phyloP scores from a whole-genome alignment of 2,329 filamentous ascomycete species.

The Pseudogymnoascus sp. region DNA sequence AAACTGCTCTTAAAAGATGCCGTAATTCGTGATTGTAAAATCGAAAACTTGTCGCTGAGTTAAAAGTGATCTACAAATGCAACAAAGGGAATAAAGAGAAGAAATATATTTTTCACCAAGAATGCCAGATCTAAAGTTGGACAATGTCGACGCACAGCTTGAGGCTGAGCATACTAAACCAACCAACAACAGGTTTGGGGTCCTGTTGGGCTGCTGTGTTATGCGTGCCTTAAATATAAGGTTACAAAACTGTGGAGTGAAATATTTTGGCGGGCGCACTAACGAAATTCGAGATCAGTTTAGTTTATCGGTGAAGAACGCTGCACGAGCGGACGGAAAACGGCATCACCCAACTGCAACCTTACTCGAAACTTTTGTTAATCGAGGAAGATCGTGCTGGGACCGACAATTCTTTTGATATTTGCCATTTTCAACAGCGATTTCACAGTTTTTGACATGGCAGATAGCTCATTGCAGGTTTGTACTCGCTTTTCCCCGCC shows the following conservation, averaged over 20 bases:
- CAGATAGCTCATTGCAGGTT: constrained; percentile 27
- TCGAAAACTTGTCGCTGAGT: background rate
- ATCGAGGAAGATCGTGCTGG: background rate
- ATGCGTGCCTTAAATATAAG: background rate
- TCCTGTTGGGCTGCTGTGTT: background rate
- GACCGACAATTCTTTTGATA: background rate
- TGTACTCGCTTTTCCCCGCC: constrained; percentile 20
- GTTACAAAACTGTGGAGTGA: background rate
- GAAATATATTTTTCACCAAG: background rate
- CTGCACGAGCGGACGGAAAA: constrained; percentile 3
- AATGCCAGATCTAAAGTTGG: background rate
- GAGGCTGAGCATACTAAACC: background rate
- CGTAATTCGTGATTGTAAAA: background rate
- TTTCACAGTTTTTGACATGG: constrained; percentile 19
- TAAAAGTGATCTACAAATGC: background rate
- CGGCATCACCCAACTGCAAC: constrained; percentile 1
- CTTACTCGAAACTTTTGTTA: constrained; percentile 2
- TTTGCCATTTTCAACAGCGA: constrained; percentile 5
- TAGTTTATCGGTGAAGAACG: constrained; percentile 5
- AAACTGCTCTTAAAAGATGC: background rate
- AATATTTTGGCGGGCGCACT: constrained; percentile 5
- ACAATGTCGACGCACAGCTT: background rate
- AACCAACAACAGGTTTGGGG: constrained; percentile 1
- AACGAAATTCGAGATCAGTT: constrained; percentile 10
- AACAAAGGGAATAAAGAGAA: background rate